Conservation (phyloP, 1,284 basidiomycete species). For the Rhodotorula sp. region DNA sequence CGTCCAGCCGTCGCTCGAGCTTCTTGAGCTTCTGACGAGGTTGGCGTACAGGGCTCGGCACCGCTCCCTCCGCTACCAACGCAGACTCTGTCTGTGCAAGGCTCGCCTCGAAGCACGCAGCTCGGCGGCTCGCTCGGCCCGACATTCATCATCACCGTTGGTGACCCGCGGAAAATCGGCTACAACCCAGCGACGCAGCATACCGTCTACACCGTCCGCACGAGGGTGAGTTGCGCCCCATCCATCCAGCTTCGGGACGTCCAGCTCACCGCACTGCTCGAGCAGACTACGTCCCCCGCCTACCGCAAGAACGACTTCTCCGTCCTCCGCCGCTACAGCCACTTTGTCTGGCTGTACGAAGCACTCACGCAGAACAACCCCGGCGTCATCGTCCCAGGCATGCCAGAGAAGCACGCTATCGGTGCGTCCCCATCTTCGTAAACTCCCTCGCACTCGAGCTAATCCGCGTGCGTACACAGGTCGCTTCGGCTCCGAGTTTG, state of each 20-base stretch:
- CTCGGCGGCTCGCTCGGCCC: constrained; percentile 43
- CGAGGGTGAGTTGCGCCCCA: constrained; percentile 58
- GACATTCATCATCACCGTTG: constrained; percentile 71
- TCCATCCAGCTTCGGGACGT: fast-evolving
- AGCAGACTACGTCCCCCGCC: constrained; percentile 73
- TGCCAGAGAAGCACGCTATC: constrained; percentile 91
- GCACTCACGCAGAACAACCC: constrained; percentile 87
- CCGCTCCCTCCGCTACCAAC: constrained; percentile 29
- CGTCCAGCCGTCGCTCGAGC: no score
- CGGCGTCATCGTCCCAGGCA: constrained; percentile 93
- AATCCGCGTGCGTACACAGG: constrained; percentile 29
- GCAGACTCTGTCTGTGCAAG: background rate
- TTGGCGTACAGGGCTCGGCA: constrained; percentile 6
- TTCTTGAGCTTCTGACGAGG: no score
- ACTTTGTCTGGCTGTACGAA: constrained; percentile 96
- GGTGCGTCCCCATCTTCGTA: constrained; percentile 50
- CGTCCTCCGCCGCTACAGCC: constrained; percentile 89
- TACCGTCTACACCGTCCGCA: constrained; percentile 92
- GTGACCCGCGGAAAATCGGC: constrained; percentile 89
- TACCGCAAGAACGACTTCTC: constrained; percentile 80
- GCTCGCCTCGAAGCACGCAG: constrained; percentile 21
- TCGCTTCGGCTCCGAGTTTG: constrained; percentile 50
- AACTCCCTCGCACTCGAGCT: background rate
- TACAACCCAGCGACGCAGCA: constrained; percentile 80
- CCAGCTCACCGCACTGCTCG: background rate